Evolutionary conservation across 352 stramenopile species (phyloP).

Genomic region (Thalassiosira delicatula): DNA sequence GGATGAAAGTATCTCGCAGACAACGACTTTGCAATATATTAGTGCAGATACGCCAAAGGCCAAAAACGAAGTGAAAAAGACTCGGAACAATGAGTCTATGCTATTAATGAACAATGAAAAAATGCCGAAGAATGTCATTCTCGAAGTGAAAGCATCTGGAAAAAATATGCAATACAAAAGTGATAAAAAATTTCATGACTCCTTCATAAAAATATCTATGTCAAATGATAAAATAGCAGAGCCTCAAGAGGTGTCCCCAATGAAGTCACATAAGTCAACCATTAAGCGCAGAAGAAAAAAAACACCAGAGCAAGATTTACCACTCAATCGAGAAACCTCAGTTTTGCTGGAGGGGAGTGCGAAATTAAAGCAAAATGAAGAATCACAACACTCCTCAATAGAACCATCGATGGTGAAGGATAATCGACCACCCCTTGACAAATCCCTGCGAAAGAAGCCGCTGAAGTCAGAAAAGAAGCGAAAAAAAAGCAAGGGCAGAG

Average conservation of each 20-base stretch:
- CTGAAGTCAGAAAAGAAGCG: no score
- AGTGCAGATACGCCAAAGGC: background rate
- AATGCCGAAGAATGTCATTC: background rate
- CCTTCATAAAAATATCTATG: background rate
- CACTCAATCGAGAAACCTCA: background rate
- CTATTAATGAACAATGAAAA: constrained; percentile 7
- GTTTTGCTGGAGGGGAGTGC: no score
- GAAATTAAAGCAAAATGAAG: no score
- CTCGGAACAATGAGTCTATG: background rate
- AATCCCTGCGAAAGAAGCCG: no score
- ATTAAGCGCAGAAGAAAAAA: background rate
- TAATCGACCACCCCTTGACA: no score
- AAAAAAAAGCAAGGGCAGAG: no score
- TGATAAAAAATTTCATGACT: constrained; percentile 9
- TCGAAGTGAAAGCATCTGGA: background rate
- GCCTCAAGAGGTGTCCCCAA: no score
- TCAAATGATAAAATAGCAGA: no score
- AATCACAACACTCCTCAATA: no score
- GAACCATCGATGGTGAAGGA: no score
- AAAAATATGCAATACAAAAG: background rate
- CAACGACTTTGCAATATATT: background rate
- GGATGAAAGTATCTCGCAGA: constrained; percentile 1
- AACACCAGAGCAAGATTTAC: background rate
- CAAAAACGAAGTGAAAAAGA: background rate
- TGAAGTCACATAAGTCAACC: background rate